phyloP scores from a whole-genome alignment of 2,329 filamentous ascomycete species.

The Phoma sp. region DNA sequence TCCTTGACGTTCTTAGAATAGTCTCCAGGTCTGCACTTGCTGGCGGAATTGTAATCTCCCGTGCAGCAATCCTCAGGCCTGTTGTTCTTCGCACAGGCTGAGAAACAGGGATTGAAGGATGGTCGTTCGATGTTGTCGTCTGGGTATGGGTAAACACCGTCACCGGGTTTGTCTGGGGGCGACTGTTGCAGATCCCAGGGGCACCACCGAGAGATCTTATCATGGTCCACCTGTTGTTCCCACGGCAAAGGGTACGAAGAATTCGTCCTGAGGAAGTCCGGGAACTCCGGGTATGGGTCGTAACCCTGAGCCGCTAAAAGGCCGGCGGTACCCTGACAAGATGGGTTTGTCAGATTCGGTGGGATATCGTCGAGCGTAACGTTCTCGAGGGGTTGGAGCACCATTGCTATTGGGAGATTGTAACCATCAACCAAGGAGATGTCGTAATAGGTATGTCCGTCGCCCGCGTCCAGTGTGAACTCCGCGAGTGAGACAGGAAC shows the following conservation, averaged over 20 bases:
- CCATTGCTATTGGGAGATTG: constrained; percentile 73
- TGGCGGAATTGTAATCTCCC: constrained; percentile 68
- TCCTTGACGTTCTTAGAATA: constrained; percentile 75
- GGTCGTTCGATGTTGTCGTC: constrained; percentile 75
- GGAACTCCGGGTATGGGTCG: constrained; percentile 59
- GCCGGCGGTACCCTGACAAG: constrained; percentile 75
- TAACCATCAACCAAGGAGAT: constrained; percentile 86
- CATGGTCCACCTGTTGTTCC: constrained; percentile 64
- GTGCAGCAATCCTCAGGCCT: constrained; percentile 76
- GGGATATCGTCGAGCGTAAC: constrained; percentile 67
- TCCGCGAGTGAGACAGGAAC: constrained; percentile 80
- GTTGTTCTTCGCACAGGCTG: constrained; percentile 74
- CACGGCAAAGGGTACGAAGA: constrained; percentile 70
- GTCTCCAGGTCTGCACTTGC: constrained; percentile 68
- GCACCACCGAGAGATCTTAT: constrained; percentile 72
- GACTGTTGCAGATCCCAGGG: constrained; percentile 77
- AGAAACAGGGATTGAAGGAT: constrained; percentile 77
- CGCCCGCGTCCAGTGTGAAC: constrained; percentile 75
- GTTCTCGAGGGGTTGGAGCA: constrained; percentile 61
- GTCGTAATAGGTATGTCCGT: constrained; percentile 78
- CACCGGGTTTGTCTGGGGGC: constrained; percentile 71
- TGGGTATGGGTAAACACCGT: constrained; percentile 80
- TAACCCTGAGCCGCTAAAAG: constrained; percentile 57
- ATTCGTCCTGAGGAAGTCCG: constrained; percentile 66
- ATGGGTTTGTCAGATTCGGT: constrained; percentile 76